A percentile compares a stretch with the other conserved stretches of the same genome.
Conservation (phyloP, 306 rosid species). For the apple (Malus domestica) region DNA sequence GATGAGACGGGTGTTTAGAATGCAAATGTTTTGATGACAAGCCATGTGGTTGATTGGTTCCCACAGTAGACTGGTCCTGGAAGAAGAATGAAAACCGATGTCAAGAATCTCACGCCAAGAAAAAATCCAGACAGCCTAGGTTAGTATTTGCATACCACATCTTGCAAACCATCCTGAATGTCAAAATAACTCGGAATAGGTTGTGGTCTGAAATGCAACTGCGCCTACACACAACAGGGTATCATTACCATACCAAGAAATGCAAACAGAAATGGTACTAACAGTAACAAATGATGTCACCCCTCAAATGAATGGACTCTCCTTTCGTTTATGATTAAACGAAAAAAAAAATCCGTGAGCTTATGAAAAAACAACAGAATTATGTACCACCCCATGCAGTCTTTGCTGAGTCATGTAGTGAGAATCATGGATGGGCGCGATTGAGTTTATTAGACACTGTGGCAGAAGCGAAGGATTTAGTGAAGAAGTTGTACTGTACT, state of each 20-base stretch:
- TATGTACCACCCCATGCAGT: constrained; percentile 39
- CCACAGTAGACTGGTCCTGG: constrained; percentile 36
- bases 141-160: constrained; percentile 18
- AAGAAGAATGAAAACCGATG: constrained; percentile 4
- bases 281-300: background rate
- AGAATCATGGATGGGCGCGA: constrained; percentile 30
- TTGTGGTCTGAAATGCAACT: constrained; percentile 34
- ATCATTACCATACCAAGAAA: background rate
- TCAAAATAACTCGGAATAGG: constrained; percentile 15
- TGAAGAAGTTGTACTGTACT: background rate
- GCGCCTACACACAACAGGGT: constrained; percentile 28
- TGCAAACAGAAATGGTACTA: background rate
- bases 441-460: constrained; percentile 37
- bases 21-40: constrained; percentile 23
- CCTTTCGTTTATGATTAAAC: background rate
- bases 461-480: constrained; percentile 2
- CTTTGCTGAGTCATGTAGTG: constrained; percentile 27
- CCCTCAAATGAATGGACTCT: background rate
- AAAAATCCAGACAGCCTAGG: background rate
- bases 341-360: background rate
- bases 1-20: constrained; percentile 16
- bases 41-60: constrained; percentile 25
- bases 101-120: background rate
- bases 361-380: constrained; percentile 3
- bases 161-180: constrained; percentile 24